phyloP scores from a whole-genome alignment of 768 basidiomycete species.

The Podaxis pistillaris region DNA sequence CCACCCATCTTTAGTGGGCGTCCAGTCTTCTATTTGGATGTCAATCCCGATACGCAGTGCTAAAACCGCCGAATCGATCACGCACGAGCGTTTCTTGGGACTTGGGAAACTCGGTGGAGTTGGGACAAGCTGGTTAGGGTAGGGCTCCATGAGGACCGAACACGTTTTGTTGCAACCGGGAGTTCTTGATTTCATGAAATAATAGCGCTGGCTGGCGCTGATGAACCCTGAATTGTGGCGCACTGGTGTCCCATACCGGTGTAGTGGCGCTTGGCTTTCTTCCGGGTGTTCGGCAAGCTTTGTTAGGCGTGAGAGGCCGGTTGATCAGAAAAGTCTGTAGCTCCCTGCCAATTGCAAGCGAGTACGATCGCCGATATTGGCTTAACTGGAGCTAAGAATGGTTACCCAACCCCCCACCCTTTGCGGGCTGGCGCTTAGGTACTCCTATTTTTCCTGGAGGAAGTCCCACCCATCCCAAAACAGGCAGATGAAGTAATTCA shows the following conservation, averaged over 20 bases:
- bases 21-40: neutral
- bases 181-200: constrained; percentile 9
- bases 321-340: neutral
- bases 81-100: neutral
- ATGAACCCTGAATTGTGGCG: neutral
- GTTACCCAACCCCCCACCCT: too few relatives aligned
- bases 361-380: too few relatives aligned
- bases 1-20: too few relatives aligned
- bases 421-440: too few relatives aligned
- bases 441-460: too few relatives aligned
- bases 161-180: neutral
- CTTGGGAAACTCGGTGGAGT: neutral
- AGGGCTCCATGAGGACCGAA: neutral
- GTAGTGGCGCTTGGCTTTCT: neutral
- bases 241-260: neutral
- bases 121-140: neutral
- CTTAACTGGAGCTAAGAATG: too few relatives aligned
- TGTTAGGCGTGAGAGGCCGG: constrained; percentile 1
- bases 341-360: neutral
- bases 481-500: too few relatives aligned
- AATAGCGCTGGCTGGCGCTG: neutral
- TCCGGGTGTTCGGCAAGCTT: neutral
- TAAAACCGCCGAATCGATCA: neutral
- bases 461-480: too few relatives aligned
- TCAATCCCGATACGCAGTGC: neutral